Evolutionary conservation across 2,329 filamentous ascomycete genomes (phyloP), one percentile per base, ranked within the genome.

Genomic region (Aspergillus floridensis): DNA sequence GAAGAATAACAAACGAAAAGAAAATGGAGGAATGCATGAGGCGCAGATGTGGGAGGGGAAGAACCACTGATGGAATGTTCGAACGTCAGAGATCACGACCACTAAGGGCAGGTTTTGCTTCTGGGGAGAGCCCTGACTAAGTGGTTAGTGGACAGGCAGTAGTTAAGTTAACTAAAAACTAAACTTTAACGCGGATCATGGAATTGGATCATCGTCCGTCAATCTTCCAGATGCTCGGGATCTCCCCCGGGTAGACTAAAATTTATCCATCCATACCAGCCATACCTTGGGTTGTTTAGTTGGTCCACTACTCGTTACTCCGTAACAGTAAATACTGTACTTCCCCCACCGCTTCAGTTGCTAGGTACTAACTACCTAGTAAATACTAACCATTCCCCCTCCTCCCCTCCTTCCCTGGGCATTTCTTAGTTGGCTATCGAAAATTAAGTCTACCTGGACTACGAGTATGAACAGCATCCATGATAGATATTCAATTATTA

Each of bases 101-200:
- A 35, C 52, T 49, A 59, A 56, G 57, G 59, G 57, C 49, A 26
- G 32, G 32, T 35, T 35, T 35, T 16, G 32, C 32, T 35, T 16
- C 32, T 29, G 14, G 14, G 14, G 38, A 44, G 16, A 44, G 38
- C 38, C 38, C 38, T 44, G 38, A 44, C 38, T 44, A 44, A 44
- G 38, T 44, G 12, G 32, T 12, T 35, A 35, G 32, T 35, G 16
- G 38, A 5, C 16, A n/a, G 38, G 38, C 16, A 44, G 19, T 44
- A n/a, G n/a, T n/a, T n/a, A 44, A 44, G 6, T 44, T 19, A 44
- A 12, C 16, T 19, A 19, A 7, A 58, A 58, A 32, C 59, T 56
- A 62, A 62, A 61, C 63, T 59, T 65, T 62, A 59, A 60, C 44
- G 61, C 44, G 41, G 53, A 59, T 56, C 52, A 57, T 59, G 53